These are phyloP conservation scores for Vigna hirtella DNA, from an alignment of 306 rosid genomes.

Conservation along the genomic window DNA sequence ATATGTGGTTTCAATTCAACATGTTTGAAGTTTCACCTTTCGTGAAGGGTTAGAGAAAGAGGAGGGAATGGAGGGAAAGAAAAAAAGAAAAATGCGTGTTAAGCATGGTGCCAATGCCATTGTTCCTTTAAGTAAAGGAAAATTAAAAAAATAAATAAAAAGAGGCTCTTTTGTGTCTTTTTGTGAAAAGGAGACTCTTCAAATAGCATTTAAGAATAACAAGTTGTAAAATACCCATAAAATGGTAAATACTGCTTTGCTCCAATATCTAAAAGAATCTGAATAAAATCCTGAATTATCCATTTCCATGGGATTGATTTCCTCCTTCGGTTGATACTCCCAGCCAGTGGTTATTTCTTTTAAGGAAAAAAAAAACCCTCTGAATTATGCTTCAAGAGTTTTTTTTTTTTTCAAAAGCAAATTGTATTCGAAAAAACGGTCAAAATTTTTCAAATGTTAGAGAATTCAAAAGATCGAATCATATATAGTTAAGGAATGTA, in stretches of 20 bases:
- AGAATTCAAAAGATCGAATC: neutral
- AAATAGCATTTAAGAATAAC: neutral
- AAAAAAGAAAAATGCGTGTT: neutral
- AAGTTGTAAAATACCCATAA: constrained; percentile 4
- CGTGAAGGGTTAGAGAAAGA: neutral
- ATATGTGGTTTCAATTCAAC: neutral
- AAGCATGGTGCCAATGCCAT: constrained; percentile 17
- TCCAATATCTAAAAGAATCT: constrained; percentile 32
- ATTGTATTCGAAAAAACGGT: neutral
- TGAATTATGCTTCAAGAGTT: neutral
- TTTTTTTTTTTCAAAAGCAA: neutral
- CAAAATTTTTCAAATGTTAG: neutral
- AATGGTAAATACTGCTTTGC: constrained; percentile 23
- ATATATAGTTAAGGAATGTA: neutral
- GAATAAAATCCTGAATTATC: constrained; percentile 29
- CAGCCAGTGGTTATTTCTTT: constrained; percentile 2
- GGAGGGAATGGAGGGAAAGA: neutral
- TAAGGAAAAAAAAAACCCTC: neutral
- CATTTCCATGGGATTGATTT: constrained; percentile 14
- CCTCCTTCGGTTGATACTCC: constrained; percentile 9
- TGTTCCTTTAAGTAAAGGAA: constrained; percentile 15
- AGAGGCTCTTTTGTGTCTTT: neutral
- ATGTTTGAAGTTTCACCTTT: constrained; percentile 14
- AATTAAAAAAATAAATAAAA: neutral
- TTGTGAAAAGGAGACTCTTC: neutral